A percentile compares a stretch with the other conserved stretches of the same genome.
Evolutionary conservation across 805 yeast species (phyloP).

Genomic region (Debaryomyces hansenii): DNA sequence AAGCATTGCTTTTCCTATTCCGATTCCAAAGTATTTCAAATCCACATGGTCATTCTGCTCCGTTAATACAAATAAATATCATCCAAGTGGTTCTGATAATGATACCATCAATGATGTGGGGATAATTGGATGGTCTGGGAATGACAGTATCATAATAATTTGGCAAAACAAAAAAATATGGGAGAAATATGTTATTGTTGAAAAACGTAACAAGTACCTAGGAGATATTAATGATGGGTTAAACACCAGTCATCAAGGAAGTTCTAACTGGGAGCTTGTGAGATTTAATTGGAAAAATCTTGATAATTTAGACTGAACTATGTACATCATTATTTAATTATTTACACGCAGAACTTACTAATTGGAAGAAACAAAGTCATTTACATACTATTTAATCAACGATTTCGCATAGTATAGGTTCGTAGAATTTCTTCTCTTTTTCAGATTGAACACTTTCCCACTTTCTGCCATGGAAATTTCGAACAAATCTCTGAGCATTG

Average conservation of each 20-base stretch:
- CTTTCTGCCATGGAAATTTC: conserved; percentile 51
- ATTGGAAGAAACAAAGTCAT: neutral
- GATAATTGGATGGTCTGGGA: conserved; percentile 70
- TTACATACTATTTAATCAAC: conserved; percentile 17
- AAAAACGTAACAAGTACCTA: conserved; percentile 24
- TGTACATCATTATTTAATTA: neutral
- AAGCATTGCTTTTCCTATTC: conserved; percentile 60
- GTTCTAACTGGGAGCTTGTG: conserved; percentile 18
- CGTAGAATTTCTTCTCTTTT: conserved; percentile 31
- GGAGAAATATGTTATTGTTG: conserved; percentile 81
- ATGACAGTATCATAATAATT: conserved; percentile 67
- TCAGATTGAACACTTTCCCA: conserved; percentile 31
- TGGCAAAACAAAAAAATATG: conserved; percentile 76
- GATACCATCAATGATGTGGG: conserved; percentile 30
- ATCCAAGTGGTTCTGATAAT: conserved; percentile 15
- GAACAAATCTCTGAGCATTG: conserved; percentile 53
- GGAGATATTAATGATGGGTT: neutral
- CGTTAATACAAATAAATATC: conserved; percentile 50
- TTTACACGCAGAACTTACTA: neutral
- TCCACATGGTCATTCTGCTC: conserved; percentile 90
- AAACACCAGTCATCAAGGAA: neutral
- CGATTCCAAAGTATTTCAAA: conserved; percentile 65
- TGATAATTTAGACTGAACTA: conserved; percentile 9
- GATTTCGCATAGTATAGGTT: conserved; percentile 38
- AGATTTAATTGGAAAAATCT: conserved; percentile 28